A percentile compares a stretch with the other conserved stretches of the same genome.
phyloP scores from a whole-genome alignment of 2,329 filamentous ascomycete genomes.

The Teratosphaeriaceae sp. region DNA sequence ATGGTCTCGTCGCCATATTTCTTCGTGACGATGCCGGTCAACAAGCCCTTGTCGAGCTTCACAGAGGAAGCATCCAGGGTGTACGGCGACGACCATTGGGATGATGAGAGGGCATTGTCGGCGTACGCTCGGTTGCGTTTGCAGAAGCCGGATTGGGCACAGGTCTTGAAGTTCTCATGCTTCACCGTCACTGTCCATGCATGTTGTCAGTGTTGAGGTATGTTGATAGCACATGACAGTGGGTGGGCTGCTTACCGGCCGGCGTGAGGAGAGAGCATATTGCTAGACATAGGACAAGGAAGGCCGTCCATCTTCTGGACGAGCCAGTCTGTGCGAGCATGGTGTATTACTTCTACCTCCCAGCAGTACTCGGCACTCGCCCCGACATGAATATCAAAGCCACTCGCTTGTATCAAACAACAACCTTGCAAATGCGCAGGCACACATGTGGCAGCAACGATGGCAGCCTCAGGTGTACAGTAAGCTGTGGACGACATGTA shows the following conservation, averaged over 20 bases:
- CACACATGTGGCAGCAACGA: too few relatives aligned
- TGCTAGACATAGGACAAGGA: slow-evolving; percentile 53
- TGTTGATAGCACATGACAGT: too few relatives aligned
- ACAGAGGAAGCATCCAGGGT: slow-evolving; percentile 64
- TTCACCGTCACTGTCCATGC: slow-evolving; percentile 68
- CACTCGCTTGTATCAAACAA: too few relatives aligned
- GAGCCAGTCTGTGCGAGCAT: slow-evolving; percentile 21
- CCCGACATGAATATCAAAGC: neutral
- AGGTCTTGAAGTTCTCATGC: slow-evolving; percentile 96
- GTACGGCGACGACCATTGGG: slow-evolving; percentile 76
- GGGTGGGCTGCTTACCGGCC: slow-evolving; percentile 47
- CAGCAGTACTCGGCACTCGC: neutral
- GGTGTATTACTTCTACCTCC: neutral
- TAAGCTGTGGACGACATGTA: too few relatives aligned
- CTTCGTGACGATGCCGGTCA: slow-evolving; percentile 79
- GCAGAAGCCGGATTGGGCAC: slow-evolving; percentile 93
- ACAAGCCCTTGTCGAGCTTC: slow-evolving; percentile 69
- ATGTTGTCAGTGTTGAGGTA: neutral
- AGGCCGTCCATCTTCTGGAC: slow-evolving; percentile 59
- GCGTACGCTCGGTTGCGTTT: slow-evolving; percentile 89
- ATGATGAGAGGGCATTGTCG: slow-evolving; percentile 61
- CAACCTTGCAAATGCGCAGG: too few relatives aligned
- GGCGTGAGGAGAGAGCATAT: slow-evolving; percentile 57
- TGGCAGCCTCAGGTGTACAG: too few relatives aligned
- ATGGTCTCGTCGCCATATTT: slow-evolving; percentile 65